Evolutionary conservation across 2,329 filamentous ascomycete species (phyloP), one percentile per base, ranked within the genome.

Genomic region (Aureobasidium sp.): DNA sequence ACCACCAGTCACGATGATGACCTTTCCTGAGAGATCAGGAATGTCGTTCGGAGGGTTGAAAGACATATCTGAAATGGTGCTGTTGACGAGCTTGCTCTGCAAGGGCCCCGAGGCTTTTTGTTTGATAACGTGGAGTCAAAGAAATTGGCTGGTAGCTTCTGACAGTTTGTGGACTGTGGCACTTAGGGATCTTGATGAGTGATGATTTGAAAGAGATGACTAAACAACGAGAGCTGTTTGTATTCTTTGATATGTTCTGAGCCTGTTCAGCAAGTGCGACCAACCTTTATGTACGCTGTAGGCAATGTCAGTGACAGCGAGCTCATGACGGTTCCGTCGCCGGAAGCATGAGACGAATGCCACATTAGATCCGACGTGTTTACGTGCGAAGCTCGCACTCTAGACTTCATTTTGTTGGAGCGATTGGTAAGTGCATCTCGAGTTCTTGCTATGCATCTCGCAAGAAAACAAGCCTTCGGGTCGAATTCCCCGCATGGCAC

Each of bases 11-110:
- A 69, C 66, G 5, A 69, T 41, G 53, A 72, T 68, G 29, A 72
- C 68, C 59, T 72, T 72, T 30, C 68, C 68, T 4, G 64, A 57
- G 9, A 74, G 68, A 52, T 66, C 65, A 25, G 70, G 71, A 44
- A 73, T 73, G 58, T 72, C 68, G 9, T 61, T 66, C 15, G 66
- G 63, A 2, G 71, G 69, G 29, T 70, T 62, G 63, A 70, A 73
- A 6, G 7, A n/a, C 27, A 41, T 55, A 5, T 10, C 13, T 15
- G 7, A 21, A 4, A 41, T 54, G 25, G 48, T 29, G 16, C 5
- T 15, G 10, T 15, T 50, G 41, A 25, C 25, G 8, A 10, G 3
- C 21, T 25, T 1, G 32, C 8, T 34, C 32, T 34, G 32, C 10
- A 9, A 34, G 3, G 32, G 32, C 8, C 9, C 32, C 7, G 7